Base-by-base conservation (phyloP, 345 rosid species). In the Aegle marmelos region DNA sequence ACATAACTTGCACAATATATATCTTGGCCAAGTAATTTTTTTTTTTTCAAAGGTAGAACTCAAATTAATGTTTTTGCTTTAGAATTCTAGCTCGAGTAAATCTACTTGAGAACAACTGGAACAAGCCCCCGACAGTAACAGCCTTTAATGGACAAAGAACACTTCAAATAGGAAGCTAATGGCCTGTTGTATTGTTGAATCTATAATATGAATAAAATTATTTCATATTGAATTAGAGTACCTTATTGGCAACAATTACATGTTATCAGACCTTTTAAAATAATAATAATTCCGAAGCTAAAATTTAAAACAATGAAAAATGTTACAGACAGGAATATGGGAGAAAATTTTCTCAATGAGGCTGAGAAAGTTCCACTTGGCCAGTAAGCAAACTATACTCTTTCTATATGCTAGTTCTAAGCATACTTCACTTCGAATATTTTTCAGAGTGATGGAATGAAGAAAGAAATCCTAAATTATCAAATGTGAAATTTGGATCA, bases 401-500 rank as follows among this genome's bases (percentile, higher is more conserved):
- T 62, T 19, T 28, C 2, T 14, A 16, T 30, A 56, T 45, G 37
- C 39, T 16, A 63, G n/a, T 6, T 14, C 24, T 63, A 17, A 2
- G 13, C 24, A 37, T 67, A 54, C 63, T 28, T 50, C 60, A 48
- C 30, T 39, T 45, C n/a, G 19, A 30, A 11, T 33, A 41, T 72
- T 41, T 72, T 31, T 50, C 11, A 33, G 72, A 67, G n/a, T 37
- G 27, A n/a, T 24, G 64, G 70, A 54, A n/a, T 45, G 76, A 71
- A 58, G 82, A 50, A 27, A 84, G 80, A 74, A 75, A 82, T 19
- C 83, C 80, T 6, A 59, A 33, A 31, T 71, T 62, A 69, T 79
- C 87, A 5, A 89, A 90, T 9, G 86, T 13, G 80, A 84, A 89
- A 70, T 83, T 85, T 17, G 78, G 83, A 59, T 83, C 89, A 27